These are phyloP conservation scores for Zygoascus biomembranicola DNA, from an alignment of 805 yeast genomes.

Conservation along the genomic window DNA sequence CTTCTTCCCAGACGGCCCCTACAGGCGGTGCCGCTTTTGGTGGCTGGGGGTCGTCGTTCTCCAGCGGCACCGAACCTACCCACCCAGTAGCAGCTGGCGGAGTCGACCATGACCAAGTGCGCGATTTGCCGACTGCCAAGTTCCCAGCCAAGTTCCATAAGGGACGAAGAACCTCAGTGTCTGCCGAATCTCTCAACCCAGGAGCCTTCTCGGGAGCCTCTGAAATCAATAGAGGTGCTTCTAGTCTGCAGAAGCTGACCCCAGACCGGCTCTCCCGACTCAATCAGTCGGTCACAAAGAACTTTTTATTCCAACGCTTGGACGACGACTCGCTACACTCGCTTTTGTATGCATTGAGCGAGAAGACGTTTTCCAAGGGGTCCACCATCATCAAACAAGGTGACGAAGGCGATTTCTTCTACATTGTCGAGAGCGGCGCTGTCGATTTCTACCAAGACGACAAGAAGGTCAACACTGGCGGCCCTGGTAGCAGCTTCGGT, in stretches of 20 bases:
- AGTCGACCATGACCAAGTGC: slow-evolving; percentile 12
- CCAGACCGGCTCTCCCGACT: slow-evolving; percentile 58
- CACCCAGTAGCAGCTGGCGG: not conserved
- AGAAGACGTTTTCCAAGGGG: slow-evolving; percentile 51
- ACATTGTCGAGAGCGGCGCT: slow-evolving; percentile 73
- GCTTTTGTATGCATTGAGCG: slow-evolving; percentile 77
- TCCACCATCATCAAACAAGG: slow-evolving; percentile 78
- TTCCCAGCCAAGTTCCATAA: slow-evolving; percentile 52
- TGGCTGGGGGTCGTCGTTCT: not conserved
- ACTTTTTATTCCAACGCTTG: slow-evolving; percentile 76
- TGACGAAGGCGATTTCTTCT: slow-evolving; percentile 89
- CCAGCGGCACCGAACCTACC: not conserved
- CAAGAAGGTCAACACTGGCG: slow-evolving; percentile 60
- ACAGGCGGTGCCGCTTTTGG: not conserved
- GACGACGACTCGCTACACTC: slow-evolving; percentile 70
- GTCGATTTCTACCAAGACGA: slow-evolving; percentile 77
- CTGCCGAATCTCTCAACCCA: slow-evolving; percentile 50
- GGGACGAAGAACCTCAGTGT: slow-evolving; percentile 80
- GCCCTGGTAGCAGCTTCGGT: slow-evolving; percentile 88
- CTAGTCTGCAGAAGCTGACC: slow-evolving; percentile 7
- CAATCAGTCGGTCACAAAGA: slow-evolving; percentile 63
- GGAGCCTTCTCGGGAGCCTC: slow-evolving; percentile 11
- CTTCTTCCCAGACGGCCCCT: not conserved
- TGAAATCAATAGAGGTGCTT: slow-evolving; percentile 4
- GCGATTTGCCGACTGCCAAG: slow-evolving; percentile 3